These are phyloP conservation scores for Trichophaea hybrida DNA, from an alignment of 2,329 filamentous ascomycete genomes.

Conservation along the genomic window DNA sequence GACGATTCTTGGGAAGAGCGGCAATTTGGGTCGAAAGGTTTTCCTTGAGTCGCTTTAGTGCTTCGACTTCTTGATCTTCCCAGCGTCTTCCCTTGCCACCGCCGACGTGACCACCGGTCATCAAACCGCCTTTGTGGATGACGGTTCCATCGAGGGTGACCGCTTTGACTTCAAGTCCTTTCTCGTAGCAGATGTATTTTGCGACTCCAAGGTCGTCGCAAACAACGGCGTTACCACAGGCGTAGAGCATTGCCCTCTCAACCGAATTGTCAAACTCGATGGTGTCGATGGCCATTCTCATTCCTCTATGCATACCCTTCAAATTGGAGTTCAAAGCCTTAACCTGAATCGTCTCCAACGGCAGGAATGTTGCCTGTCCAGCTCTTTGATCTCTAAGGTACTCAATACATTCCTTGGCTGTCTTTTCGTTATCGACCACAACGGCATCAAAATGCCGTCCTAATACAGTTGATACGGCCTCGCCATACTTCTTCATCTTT, in stretches of 20 bases:
- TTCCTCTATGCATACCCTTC: conserved; percentile 72
- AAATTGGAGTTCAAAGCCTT: conserved; percentile 78
- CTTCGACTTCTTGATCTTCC: conserved; percentile 74
- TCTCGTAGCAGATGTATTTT: conserved; percentile 76
- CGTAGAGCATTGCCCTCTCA: conserved; percentile 85
- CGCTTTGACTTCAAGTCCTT: conserved; percentile 75
- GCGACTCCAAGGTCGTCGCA: conserved; percentile 79
- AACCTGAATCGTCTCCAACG: conserved; percentile 93
- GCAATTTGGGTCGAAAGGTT: conserved; percentile 46
- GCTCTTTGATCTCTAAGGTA: conserved; percentile 84
- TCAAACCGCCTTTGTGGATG: conserved; percentile 89
- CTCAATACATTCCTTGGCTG: conserved; percentile 82
- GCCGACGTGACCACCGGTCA: conserved; percentile 82
- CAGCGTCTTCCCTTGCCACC: conserved; percentile 68
- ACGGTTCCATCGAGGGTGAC: conserved; percentile 91
- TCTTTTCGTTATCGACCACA: conserved; percentile 89
- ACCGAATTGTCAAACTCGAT: conserved; percentile 83
- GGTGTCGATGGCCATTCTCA: conserved; percentile 81
- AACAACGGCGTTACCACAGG: conserved; percentile 86
- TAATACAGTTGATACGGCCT: conserved; percentile 81
- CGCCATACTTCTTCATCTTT: conserved; percentile 92
- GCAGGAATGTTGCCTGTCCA: conserved; percentile 83
- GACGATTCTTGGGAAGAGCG: conserved; percentile 61
- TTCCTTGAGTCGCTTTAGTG: conserved; percentile 52
- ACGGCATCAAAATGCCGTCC: conserved; percentile 89